These are phyloP conservation scores for Graphilbum sp. DNA, from an alignment of 2,329 filamentous ascomycete genomes.

Conservation along the genomic window DNA sequence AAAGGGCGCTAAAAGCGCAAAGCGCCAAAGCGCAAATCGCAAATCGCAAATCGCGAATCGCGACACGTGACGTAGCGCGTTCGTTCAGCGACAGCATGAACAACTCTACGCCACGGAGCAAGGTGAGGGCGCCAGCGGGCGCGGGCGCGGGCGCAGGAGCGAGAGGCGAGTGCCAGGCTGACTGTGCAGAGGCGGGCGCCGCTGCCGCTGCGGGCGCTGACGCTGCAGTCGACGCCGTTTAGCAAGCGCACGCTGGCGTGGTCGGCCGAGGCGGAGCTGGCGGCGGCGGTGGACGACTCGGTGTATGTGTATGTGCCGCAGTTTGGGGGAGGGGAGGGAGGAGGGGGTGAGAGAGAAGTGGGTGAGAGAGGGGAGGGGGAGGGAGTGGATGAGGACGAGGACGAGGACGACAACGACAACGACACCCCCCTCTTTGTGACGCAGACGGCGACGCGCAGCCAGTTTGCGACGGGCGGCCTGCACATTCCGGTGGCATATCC, in stretches of 20 bases:
- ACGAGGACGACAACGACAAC: constrained; percentile 11
- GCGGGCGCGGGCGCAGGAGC: too few relatives aligned
- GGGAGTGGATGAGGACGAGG: constrained; percentile 11
- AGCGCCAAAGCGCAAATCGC: too few relatives aligned
- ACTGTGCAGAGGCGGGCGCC: background rate
- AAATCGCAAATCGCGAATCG: too few relatives aligned
- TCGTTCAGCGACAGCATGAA: too few relatives aligned
- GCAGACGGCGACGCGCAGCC: constrained; percentile 11
- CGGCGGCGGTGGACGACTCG: constrained; percentile 38
- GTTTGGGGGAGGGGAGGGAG: constrained; percentile 15
- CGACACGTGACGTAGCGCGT: too few relatives aligned
- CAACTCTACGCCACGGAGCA: too few relatives aligned
- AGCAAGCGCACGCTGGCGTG: constrained; percentile 26
- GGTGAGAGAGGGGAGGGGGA: constrained; percentile 6
- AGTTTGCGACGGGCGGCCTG: constrained; percentile 18
- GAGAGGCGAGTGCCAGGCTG: too few relatives aligned
- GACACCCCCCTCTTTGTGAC: constrained; percentile 2
- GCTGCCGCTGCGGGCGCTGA: constrained; percentile 24
- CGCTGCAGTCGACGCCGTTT: constrained; percentile 14
- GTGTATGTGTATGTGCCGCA: constrained; percentile 34
- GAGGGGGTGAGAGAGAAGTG: constrained; percentile 2
- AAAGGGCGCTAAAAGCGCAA: too few relatives aligned
- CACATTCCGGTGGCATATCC: constrained; percentile 21
- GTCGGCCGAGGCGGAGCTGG: constrained; percentile 41
- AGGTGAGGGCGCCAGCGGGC: too few relatives aligned